phyloP scores from a whole-genome alignment of 2,329 filamentous ascomycete species.

The Gliomastix tumulicola region DNA sequence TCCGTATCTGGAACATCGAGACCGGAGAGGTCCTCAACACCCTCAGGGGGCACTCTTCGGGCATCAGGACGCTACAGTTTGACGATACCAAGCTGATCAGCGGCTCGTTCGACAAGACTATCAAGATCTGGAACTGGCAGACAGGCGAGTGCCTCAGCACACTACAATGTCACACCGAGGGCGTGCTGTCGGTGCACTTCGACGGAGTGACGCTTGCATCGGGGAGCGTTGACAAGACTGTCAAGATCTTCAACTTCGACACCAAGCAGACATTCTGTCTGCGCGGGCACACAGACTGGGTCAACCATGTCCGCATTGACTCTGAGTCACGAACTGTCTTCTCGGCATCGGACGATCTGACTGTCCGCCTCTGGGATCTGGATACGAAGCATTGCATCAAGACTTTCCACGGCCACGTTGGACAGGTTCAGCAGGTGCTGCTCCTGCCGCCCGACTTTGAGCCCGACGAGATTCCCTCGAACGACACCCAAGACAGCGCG shows the following conservation, averaged over 20 bases:
- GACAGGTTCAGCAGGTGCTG: constrained; percentile 88
- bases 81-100: constrained; percentile 88
- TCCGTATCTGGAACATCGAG: constrained; percentile 94
- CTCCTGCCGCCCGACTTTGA: constrained; percentile 83
- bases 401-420: constrained; percentile 81
- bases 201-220: constrained; percentile 79
- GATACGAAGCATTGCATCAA: constrained; percentile 74
- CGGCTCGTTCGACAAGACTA: constrained; percentile 77
- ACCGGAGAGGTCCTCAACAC: constrained; percentile 83
- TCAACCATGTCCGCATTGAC: constrained; percentile 92
- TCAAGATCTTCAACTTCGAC: constrained; percentile 90
- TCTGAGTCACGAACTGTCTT: constrained; percentile 75
- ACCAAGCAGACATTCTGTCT: constrained; percentile 75
- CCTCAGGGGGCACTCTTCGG: constrained; percentile 71
- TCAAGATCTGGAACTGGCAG: constrained; percentile 96
- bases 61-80: constrained; percentile 86
- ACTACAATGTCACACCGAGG: constrained; percentile 69
- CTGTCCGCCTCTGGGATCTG: constrained; percentile 87
- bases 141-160: constrained; percentile 83
- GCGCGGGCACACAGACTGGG: constrained; percentile 85
- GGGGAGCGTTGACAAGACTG: constrained; percentile 80
- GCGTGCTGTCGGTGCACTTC: constrained; percentile 84
- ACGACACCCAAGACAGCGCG: constrained; percentile 44
- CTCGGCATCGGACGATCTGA: constrained; percentile 90
- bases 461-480: constrained; percentile 58